phyloP scores from a whole-genome alignment of 1,139 yeast species.

The Hyphopichia wangnamkhiaoensis region DNA sequence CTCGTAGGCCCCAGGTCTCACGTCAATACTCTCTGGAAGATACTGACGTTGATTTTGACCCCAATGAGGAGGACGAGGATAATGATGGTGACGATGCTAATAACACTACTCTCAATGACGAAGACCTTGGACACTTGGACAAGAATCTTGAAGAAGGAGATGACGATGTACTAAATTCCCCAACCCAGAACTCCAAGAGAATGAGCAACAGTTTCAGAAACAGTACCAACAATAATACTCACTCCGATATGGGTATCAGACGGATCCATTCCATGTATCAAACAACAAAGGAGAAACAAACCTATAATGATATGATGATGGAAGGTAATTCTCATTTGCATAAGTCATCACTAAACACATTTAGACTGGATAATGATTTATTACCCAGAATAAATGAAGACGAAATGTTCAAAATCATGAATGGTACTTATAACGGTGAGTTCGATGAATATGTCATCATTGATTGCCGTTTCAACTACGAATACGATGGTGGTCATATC shows the following conservation, averaged over 20 bases:
- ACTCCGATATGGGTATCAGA: slow-evolving; percentile 32
- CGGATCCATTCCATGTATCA: slow-evolving; percentile 71
- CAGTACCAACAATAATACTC: neutral
- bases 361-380: slow-evolving; percentile 57
- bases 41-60: slow-evolving; percentile 9
- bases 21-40: slow-evolving; percentile 3
- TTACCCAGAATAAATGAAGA: slow-evolving; percentile 73
- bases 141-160: slow-evolving; percentile 10
- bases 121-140: slow-evolving; percentile 6
- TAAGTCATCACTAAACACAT: slow-evolving; percentile 46
- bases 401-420: slow-evolving; percentile 63
- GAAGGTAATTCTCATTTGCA: slow-evolving; percentile 42
- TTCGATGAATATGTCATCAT: slow-evolving; percentile 67
- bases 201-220: neutral
- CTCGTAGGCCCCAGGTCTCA: neutral
- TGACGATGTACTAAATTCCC: slow-evolving; percentile 9
- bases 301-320: slow-evolving; percentile 14
- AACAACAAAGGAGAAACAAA: slow-evolving; percentile 38
- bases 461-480: slow-evolving; percentile 93
- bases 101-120: slow-evolving; percentile 9
- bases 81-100: slow-evolving; percentile 12
- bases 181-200: neutral
- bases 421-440: slow-evolving; percentile 51
- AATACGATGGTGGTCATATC: slow-evolving; percentile 90
- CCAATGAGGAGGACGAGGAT: slow-evolving; percentile 11